Evolutionary conservation across 352 stramenopile genomes (phyloP).

Genomic region (Aphanomyces euteiches): DNA sequence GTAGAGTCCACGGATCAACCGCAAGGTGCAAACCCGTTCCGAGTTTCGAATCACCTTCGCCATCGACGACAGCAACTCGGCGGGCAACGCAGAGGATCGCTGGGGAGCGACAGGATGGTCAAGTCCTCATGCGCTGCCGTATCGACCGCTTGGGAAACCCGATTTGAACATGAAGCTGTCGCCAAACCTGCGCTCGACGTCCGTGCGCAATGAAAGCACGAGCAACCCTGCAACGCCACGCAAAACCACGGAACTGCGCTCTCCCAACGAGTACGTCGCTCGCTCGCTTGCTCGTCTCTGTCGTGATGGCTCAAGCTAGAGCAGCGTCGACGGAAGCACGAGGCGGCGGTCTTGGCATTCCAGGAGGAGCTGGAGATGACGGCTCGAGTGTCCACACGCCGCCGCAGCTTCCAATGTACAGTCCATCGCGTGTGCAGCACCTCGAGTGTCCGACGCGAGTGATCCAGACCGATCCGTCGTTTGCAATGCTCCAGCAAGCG

Average conservation of each 20-base stretch:
- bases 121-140: slow-evolving; percentile 66
- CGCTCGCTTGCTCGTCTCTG: too few relatives aligned
- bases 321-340: slow-evolving; percentile 1
- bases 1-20: slow-evolving; percentile 33
- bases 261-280: not conserved
- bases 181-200: slow-evolving; percentile 44
- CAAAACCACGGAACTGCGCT: slow-evolving; percentile 31
- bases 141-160: slow-evolving; percentile 59
- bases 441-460: slow-evolving; percentile 31
- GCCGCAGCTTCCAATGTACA: slow-evolving; percentile 1
- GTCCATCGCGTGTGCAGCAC: slow-evolving; percentile 27
- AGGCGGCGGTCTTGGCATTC: slow-evolving; percentile 27
- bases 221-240: not conserved
- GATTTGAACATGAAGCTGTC: slow-evolving; percentile 66
- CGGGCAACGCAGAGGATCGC: not conserved
- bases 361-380: slow-evolving; percentile 32
- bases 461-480: slow-evolving; percentile 39
- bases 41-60: slow-evolving; percentile 51
- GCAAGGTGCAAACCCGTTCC: slow-evolving; percentile 50
- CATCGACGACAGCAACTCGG: slow-evolving; percentile 3
- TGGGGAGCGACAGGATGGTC: slow-evolving; percentile 47
- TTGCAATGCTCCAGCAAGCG: slow-evolving; percentile 47
- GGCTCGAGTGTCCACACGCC: not conserved
- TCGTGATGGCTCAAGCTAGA: not conserved
- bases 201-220: slow-evolving; percentile 40